Conservation (phyloP, 2,329 filamentous ascomycete genomes). For the Sclerotinia sclerotiorum region DNA sequence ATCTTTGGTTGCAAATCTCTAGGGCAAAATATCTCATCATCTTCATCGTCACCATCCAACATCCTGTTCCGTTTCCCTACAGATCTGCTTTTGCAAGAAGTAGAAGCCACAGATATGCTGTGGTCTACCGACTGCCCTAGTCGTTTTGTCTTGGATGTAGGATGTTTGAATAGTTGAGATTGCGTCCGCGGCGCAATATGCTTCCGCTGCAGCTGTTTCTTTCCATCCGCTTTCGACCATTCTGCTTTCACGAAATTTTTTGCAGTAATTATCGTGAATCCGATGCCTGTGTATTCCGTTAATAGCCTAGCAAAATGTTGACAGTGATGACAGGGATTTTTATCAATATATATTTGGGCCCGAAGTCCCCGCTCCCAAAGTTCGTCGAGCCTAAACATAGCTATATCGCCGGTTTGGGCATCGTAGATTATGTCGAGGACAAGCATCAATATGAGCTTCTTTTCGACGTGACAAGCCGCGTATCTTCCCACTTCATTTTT, state of each 20-base stretch:
- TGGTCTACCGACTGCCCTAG: not conserved
- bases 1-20: not conserved
- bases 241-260: constrained; percentile 11
- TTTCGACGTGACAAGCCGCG: constrained; percentile 20
- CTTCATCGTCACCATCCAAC: not conserved
- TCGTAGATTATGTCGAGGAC: constrained; percentile 8
- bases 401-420: not conserved
- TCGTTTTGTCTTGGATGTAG: not conserved
- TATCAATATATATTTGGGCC: not conserved
- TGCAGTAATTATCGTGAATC: constrained; percentile 2
- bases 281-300: constrained; percentile 2
- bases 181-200: not conserved
- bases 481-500: constrained; percentile 10
- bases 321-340: constrained; percentile 13
- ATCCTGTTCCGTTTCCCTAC: constrained; percentile 2
- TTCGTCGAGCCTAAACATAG: constrained; percentile 1
- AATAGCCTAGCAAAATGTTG: not conserved
- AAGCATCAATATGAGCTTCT: constrained; percentile 15
- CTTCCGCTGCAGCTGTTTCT: not conserved
- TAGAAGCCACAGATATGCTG: not conserved
- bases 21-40: not conserved
- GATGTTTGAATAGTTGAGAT: not conserved
- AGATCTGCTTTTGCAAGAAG: not conserved
- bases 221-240: constrained; percentile 5
- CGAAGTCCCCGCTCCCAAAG: not conserved